These are phyloP conservation scores for Exserohilum rostratum DNA, from an alignment of 2,329 filamentous ascomycete species.

Conservation along the genomic window DNA sequence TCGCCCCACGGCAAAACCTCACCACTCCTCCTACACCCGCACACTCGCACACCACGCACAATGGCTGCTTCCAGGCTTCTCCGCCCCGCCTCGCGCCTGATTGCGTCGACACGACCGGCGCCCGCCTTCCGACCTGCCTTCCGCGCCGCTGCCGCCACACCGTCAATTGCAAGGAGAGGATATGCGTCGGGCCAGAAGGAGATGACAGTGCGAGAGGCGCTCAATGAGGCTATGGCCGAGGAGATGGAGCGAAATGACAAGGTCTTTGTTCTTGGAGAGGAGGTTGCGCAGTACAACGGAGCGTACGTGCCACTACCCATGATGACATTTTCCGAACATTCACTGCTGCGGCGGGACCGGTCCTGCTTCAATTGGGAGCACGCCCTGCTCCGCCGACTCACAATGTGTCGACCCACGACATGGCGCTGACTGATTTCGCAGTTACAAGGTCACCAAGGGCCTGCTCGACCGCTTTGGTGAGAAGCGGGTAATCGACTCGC, in stretches of 20 bases:
- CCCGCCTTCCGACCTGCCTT: conserved; percentile 60
- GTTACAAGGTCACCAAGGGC: conserved; percentile 99
- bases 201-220: conserved; percentile 93
- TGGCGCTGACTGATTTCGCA: conserved; percentile 52
- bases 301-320: conserved; percentile 62
- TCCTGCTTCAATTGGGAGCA: background rate
- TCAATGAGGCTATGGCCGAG: conserved; percentile 97
- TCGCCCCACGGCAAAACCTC: conserved; percentile 28
- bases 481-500: conserved; percentile 95
- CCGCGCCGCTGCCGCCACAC: conserved; percentile 55
- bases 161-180: conserved; percentile 57
- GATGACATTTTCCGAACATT: conserved; percentile 15
- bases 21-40: conserved; percentile 19
- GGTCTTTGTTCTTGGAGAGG: conserved; percentile 95
- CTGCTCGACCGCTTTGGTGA: conserved; percentile 96
- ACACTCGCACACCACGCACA: conserved; percentile 17
- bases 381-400: conserved; percentile 3
- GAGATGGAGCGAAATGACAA: conserved; percentile 94
- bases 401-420: background rate
- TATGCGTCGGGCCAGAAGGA: conserved; percentile 78
- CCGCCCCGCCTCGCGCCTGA: conserved; percentile 67
- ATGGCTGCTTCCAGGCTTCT: conserved; percentile 68
- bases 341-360: conserved; percentile 4
- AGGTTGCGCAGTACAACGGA: conserved; percentile 99
- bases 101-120: conserved; percentile 61